Conservation (phyloP, 768 basidiomycete genomes). For the Auriscalpium vulgare region DNA sequence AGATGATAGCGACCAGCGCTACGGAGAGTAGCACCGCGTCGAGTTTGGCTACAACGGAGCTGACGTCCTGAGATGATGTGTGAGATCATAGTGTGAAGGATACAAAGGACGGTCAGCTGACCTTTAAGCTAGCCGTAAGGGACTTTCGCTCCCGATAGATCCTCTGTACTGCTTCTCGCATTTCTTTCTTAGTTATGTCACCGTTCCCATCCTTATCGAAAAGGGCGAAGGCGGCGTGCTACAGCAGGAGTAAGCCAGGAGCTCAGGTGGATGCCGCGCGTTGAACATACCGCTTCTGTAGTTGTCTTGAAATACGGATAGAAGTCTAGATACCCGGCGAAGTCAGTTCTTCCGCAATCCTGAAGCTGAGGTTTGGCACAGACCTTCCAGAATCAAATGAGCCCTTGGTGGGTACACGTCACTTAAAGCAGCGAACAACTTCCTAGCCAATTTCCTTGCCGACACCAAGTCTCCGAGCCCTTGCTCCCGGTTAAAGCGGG, state of each 20-base stretch:
- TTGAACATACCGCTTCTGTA: constrained; percentile 54
- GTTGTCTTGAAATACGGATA: constrained; percentile 66
- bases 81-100: neutral
- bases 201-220: constrained; percentile 84
- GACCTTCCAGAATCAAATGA: constrained; percentile 62
- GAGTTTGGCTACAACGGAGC: constrained; percentile 67
- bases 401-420: constrained; percentile 50
- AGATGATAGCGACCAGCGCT: constrained; percentile 51
- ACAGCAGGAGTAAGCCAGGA: constrained; percentile 4
- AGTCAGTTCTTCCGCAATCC: neutral
- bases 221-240: constrained; percentile 61
- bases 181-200: constrained; percentile 68
- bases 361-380: constrained; percentile 7
- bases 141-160: constrained; percentile 76
- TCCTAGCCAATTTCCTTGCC: constrained; percentile 58
- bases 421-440: constrained; percentile 56
- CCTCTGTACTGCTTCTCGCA: constrained; percentile 75
- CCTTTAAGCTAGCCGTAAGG: constrained; percentile 63
- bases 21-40: constrained; percentile 64
- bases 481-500: constrained; percentile 47
- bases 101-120: constrained; percentile 10
- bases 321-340: constrained; percentile 44
- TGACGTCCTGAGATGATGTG: constrained; percentile 44
- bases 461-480: constrained; percentile 52
- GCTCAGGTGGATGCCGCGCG: neutral